Evolutionary conservation across 148 eudicot genomes (phyloP).

Genomic region (Polygonum aviculare): DNA sequence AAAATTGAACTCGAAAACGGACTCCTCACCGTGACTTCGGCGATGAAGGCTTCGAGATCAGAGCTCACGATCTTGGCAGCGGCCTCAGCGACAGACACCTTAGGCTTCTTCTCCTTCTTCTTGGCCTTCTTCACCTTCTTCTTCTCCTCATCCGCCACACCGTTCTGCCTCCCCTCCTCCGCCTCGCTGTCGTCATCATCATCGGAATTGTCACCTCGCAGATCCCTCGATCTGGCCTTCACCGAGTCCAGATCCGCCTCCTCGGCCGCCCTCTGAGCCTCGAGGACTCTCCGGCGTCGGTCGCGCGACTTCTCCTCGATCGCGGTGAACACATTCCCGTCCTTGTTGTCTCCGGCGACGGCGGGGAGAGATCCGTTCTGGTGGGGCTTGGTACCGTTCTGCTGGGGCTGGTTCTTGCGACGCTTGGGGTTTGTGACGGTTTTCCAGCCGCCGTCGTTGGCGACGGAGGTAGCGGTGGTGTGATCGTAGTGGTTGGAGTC

Average conservation of each 20-base stretch:
- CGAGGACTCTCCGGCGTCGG: conserved; percentile 39
- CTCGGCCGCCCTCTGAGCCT: conserved; percentile 37
- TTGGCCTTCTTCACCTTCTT: conserved; percentile 34
- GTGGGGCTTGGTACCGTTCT: conserved; percentile 12
- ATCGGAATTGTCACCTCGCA: conserved; percentile 25
- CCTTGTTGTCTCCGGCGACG: conserved; percentile 12
- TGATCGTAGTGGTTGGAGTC: conserved; percentile 27
- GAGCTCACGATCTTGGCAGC: conserved; percentile 52
- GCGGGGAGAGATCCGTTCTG: conserved; percentile 12
- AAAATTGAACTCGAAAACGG: neutral
- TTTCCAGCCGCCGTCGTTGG: conserved; percentile 43
- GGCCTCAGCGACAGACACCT: conserved; percentile 58
- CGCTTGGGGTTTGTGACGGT: conserved; percentile 44
- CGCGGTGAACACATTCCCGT: conserved; percentile 34
- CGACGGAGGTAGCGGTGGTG: conserved; percentile 16
- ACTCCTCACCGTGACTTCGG: conserved; percentile 40
- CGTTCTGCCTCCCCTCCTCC: conserved; percentile 28
- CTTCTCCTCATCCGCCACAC: conserved; percentile 23
- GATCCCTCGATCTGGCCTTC: conserved; percentile 33
- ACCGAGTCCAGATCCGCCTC: conserved; percentile 6
- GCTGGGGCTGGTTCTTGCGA: conserved; percentile 27
- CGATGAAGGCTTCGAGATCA: conserved; percentile 46
- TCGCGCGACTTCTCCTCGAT: conserved; percentile 61
- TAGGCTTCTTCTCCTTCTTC: conserved; percentile 65
- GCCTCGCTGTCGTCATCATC: conserved; percentile 32